Base-by-base conservation (phyloP, 805 yeast genomes). In the Citeromyces nyonsensis region DNA sequence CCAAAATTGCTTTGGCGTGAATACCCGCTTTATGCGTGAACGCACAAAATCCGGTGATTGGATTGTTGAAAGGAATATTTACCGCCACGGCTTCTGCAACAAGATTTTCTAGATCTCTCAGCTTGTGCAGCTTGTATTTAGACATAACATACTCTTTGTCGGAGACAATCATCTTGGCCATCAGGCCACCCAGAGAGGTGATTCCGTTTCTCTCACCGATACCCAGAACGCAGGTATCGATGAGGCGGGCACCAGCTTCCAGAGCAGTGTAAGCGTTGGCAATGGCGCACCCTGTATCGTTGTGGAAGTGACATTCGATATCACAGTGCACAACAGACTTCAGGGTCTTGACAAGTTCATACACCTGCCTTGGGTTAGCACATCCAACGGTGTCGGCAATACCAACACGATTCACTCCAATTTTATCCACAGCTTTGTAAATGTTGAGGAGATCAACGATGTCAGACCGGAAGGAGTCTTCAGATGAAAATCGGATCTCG, bases 11-110 rank as follows among this genome's bases (percentile, higher is more conserved):
- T 68, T 91, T 88, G 48, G 98, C 97, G 57, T 88, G 98, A 54
- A 88, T 86, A 60, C 98, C 98, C 36, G 98, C 98, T 69, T 88
- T 88, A 66, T 88, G 98, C 38, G 98, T 88, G 65, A 88, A 88
- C 29, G 98, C 98, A 67, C 97, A 91, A 78, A 91, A 91, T 24
- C 98, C 98, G 28, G 98, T 88, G 57, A 88, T 84, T 46, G 97
- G 97, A 66, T 88, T 88, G 70, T 88, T 88, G 70, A 88, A 88
- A 37, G 98, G 98, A 49, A 91, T 71, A 60, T 88, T 88, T 40
- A 88, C 95, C 62, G 84, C 93, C 35, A 88, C 97, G 31, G 95
- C 93, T 44, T 88, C 95, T 28, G 97, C 97, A 44, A 88, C 96
- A 54, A 91, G 66, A 59, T 77, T 84, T 61, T 88, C 98, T 54